Conservation (phyloP, 306 rosid genomes). For the Trichosanthes cucumerina region DNA sequence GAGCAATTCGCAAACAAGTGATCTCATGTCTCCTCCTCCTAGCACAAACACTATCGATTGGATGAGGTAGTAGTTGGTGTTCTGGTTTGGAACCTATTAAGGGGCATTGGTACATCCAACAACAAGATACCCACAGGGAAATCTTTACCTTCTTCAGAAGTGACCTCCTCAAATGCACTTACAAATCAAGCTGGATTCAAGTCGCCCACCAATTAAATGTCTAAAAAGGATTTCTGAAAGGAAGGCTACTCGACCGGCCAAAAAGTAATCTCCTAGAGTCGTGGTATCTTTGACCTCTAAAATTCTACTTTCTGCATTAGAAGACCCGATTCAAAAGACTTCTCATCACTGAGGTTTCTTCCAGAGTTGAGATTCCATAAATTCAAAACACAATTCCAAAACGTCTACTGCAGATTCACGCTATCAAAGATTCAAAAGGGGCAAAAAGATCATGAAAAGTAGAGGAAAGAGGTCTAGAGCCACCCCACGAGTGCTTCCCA, state of each 20-base stretch:
- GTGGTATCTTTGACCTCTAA: neutral
- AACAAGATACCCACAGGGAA: neutral
- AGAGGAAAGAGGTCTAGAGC: neutral
- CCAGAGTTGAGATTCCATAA: neutral
- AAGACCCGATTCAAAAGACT: neutral
- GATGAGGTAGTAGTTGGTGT: neutral
- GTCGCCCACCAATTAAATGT: neutral
- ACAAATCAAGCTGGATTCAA: neutral
- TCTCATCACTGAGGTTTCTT: neutral
- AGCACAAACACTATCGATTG: neutral
- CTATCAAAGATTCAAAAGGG: neutral
- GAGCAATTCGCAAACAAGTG: neutral
- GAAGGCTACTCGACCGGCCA: neutral
- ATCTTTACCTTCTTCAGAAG: neutral
- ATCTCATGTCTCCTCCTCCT: neutral
- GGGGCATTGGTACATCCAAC: neutral
- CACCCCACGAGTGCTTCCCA: neutral
- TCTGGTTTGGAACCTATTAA: neutral
- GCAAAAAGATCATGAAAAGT: neutral
- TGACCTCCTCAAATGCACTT: neutral
- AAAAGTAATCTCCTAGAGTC: neutral
- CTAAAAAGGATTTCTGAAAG: neutral
- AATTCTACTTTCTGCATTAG: neutral
- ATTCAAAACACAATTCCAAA: neutral
- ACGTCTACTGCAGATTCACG: neutral